phyloP scores from a whole-genome alignment of 805 yeast genomes.

The Starmerella apis region DNA sequence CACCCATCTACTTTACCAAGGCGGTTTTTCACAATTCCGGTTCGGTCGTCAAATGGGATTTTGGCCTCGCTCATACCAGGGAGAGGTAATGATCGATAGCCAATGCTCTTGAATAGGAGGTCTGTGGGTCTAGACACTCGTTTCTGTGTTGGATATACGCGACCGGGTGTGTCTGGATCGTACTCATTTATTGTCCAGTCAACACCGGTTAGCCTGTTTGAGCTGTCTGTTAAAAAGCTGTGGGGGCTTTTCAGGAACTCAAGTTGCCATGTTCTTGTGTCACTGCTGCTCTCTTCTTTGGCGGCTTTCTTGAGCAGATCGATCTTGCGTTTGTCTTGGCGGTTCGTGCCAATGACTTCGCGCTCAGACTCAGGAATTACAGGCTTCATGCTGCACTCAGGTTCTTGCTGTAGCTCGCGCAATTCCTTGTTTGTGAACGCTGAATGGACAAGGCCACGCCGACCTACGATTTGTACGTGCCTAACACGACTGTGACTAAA shows the following conservation, averaged over 20 bases:
- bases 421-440: conserved; percentile 90
- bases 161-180: conserved; percentile 31
- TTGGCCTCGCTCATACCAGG: conserved; percentile 45
- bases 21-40: conserved; percentile 30
- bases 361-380: conserved; percentile 14
- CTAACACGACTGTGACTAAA: conserved; percentile 47
- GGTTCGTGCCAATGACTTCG: not conserved
- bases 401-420: conserved; percentile 54
- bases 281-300: not conserved
- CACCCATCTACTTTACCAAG: conserved; percentile 17
- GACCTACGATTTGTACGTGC: conserved; percentile 62
- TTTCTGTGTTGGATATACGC: conserved; percentile 34
- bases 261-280: conserved; percentile 47
- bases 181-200: conserved; percentile 40
- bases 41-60: conserved; percentile 38
- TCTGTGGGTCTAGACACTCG: conserved; percentile 39
- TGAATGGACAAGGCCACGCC: conserved; percentile 75
- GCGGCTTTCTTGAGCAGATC: conserved; percentile 15
- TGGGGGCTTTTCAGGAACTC: conserved; percentile 61
- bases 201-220: conserved; percentile 37
- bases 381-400: conserved; percentile 18
- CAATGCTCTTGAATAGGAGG: conserved; percentile 68
- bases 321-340: conserved; percentile 24
- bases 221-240: conserved; percentile 36
- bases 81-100: conserved; percentile 63